These are phyloP conservation scores for Neofusicoccum ribis DNA, from an alignment of 2,329 filamentous ascomycete genomes.

Conservation along the genomic window DNA sequence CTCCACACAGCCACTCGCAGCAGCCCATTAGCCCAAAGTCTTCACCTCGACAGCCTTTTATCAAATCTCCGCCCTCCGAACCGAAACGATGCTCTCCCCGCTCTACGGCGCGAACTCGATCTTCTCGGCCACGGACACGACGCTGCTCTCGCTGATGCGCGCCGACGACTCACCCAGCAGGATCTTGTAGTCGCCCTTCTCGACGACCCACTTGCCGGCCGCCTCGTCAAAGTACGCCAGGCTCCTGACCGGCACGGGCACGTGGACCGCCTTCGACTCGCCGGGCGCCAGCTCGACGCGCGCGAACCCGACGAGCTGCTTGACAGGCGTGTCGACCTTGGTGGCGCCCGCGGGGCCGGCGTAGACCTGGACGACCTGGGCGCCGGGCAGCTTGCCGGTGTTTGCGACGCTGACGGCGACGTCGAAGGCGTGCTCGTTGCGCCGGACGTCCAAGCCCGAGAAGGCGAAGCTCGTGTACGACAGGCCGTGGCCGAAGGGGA, in stretches of 20 bases:
- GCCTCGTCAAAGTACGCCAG: constrained; percentile 65
- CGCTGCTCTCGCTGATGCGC: constrained; percentile 38
- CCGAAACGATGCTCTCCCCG: not conserved
- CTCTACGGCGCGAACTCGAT: constrained; percentile 4
- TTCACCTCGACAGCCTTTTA: not conserved
- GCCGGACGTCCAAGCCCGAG: constrained; percentile 51
- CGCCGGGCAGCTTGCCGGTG: constrained; percentile 57
- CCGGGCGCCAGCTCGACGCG: constrained; percentile 39
- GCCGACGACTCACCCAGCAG: constrained; percentile 62
- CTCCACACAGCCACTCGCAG: not conserved
- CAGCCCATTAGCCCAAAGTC: not conserved
- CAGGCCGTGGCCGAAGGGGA: constrained; percentile 76
- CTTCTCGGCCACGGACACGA: not conserved
- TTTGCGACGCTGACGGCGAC: constrained; percentile 48
- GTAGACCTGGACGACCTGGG: constrained; percentile 69
- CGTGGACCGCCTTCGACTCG: constrained; percentile 35
- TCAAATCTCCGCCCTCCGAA: not conserved
- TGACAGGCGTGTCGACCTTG: constrained; percentile 63
- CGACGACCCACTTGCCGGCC: constrained; percentile 62
- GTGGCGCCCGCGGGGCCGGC: constrained; percentile 58
- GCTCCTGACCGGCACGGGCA: constrained; percentile 47
- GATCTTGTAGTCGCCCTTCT: constrained; percentile 63
- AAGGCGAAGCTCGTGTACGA: constrained; percentile 76
- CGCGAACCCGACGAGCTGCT: constrained; percentile 69
- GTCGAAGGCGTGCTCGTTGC: constrained; percentile 29